Base-by-base conservation (phyloP, 345 rosid genomes). In the Eucalyptus dawsonii region DNA sequence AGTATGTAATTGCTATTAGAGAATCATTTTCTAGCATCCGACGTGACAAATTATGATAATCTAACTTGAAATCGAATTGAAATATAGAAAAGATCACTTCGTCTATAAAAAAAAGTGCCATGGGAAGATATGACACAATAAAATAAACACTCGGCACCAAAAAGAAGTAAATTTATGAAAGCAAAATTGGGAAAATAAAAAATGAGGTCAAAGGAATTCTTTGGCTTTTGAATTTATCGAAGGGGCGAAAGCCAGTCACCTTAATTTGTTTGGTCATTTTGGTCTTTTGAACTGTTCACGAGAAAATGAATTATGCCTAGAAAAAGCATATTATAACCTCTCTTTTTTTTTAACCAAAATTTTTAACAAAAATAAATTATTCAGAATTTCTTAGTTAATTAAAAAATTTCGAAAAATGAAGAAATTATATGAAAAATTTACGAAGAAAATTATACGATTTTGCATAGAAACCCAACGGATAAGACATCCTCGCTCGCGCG, bases 101-200 rank as follows among this genome's bases (percentile, higher is more conserved):
- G 0, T 49, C 15, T 49, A 49, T 49, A 49, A 2, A 49, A 49
- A 49, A 6, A 49, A 49, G 15, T 49, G 50, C 0, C 0, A 1
- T 13, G 50, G 50, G 50, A 49, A 49, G 15, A 49, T 49, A 49
- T 49, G 50, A 49, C 50, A 13, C 50, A 4, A 49, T 49, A 13
- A 49, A 49, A 49, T 49, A 49, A 49, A 49, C 14, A 49, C 14
- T 49, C 0, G 6, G 1, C 50, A 12, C 50, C 15, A 49, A 49
- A 49, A 49, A 13, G 14, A 49, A 49, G 50, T 47, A 47, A 47
- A 11, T 47, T 47, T 47, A 47, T 47, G 50, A 47, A 49, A 49
- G 0, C 13, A 49, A 49, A 49, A 49, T 49, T 49, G 15, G 14
- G 56, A 53, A 53, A 53, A 53, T 53, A 17, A 19, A 53, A 47